Evolutionary conservation across 345 rosid genomes (phyloP), one percentile per base, ranked within the genome.

Genomic region (Eucalyptus erythrocorys): DNA sequence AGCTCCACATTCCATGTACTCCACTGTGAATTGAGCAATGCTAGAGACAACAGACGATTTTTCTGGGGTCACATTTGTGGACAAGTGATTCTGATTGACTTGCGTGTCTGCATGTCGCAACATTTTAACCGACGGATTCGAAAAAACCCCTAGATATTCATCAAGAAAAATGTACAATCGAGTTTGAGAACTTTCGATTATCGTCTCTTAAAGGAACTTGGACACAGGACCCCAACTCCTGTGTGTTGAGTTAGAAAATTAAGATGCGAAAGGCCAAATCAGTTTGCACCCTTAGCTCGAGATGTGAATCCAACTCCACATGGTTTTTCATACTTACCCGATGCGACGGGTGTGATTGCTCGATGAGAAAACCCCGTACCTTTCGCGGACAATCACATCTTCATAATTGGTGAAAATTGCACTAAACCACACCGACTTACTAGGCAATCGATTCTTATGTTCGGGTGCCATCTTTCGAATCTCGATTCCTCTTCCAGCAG

Each of bases 151-250:
- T 27, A 12, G 32, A 61, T 61, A 61, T 61, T 27, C 16, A 61
- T 7, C 8, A 12, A 6, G 9, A 3, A 27, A 61, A 64, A n/a
- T 7, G 0, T 7, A 5, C 0, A 2, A 64, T n/a, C 7, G 4
- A 64, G 3, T n/a, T 64, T 0, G 8, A 64, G 15, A 64, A 7
- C 40, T 64, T 64, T 64, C 2, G 1, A 64, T n/a, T 15, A n/a
- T 14, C 2, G 3, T 3, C 8, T 61, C 13, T 50, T 50, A 30
- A 6, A 61, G 7, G 68, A n/a, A 12, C 17, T 30, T 6, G 9
- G 32, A n/a, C 34, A 1, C 7, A 13, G n/a, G 32, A 59, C 14
- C 68, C 66, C 14, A 16, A 59, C 68, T 59, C 32, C 30, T 30
- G 19, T n/a, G 37, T n/a, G n/a, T 2, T 4, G 37, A 64, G 19